Conservation (phyloP, 2,329 filamentous ascomycete species). For the Grosmannia penicillata region DNA sequence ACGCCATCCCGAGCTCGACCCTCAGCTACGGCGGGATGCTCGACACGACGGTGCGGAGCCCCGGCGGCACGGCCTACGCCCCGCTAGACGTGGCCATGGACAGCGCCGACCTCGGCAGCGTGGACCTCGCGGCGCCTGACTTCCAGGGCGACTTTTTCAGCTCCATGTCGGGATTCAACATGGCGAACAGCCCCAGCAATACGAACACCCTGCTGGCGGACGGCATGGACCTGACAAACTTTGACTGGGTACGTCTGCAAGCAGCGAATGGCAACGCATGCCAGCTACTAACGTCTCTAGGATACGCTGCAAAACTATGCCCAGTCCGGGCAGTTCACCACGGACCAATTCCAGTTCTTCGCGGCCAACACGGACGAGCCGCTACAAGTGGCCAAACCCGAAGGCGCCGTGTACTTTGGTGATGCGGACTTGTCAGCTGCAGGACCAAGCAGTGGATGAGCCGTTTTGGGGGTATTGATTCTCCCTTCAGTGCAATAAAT, state of each 20-base stretch:
- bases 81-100: slow-evolving; percentile 25
- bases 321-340: slow-evolving; percentile 37
- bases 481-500: too few relatives aligned
- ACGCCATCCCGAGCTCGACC: slow-evolving; percentile 25
- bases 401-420: background rate
- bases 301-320: slow-evolving; percentile 42
- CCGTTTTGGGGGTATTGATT: too few relatives aligned
- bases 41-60: slow-evolving; percentile 18
- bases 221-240: slow-evolving; percentile 33
- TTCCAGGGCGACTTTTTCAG: slow-evolving; percentile 18
- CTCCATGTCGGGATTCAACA: slow-evolving; percentile 18
- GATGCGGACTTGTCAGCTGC: background rate
- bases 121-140: slow-evolving; percentile 17
- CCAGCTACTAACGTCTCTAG: slow-evolving; percentile 16
- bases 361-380: slow-evolving; percentile 1
- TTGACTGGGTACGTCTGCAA: slow-evolving; percentile 40
- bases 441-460: background rate
- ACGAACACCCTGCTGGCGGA: slow-evolving; percentile 7
- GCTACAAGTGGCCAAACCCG: background rate
- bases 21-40: slow-evolving; percentile 17
- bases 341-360: slow-evolving; percentile 39
- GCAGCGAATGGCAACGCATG: background rate
- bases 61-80: slow-evolving; percentile 26
- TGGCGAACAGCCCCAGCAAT: slow-evolving; percentile 29
- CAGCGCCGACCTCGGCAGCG: slow-evolving; percentile 13